A percentile compares a stretch with the other conserved stretches of the same genome.
Conservation (phyloP, 2,329 filamentous ascomycete species). For the Pseudogymnoascus sp. region DNA sequence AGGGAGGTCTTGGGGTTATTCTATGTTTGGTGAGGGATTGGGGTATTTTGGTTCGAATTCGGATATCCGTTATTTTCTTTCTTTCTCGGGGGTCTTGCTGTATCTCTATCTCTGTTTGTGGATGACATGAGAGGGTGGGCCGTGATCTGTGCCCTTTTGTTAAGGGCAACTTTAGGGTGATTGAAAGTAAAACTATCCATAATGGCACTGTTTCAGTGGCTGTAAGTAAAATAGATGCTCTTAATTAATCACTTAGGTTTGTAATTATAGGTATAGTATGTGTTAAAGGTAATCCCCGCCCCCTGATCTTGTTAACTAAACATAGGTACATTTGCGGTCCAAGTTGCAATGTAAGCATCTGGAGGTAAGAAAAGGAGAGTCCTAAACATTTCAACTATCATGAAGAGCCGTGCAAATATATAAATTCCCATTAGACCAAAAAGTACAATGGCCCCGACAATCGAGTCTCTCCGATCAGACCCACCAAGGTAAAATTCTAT, state of each 20-base stretch:
- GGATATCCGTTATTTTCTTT: not conserved
- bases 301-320: not conserved
- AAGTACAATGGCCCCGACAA: too few species aligned
- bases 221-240: not conserved
- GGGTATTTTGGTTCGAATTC: not conserved
- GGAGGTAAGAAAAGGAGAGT: not conserved
- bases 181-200: not conserved
- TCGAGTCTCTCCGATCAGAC: too few species aligned
- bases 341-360: not conserved
- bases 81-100: not conserved
- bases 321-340: not conserved
- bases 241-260: not conserved
- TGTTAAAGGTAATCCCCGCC: not conserved
- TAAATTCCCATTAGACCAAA: not conserved
- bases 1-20: not conserved
- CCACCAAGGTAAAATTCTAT: too few species aligned
- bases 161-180: too few species aligned
- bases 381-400: not conserved
- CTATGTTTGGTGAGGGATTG: not conserved
- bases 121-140: too few species aligned
- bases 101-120: not conserved
- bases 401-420: not conserved
- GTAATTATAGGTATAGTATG: not conserved
- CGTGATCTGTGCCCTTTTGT: too few species aligned
- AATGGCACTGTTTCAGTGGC: not conserved